A percentile compares a stretch with the other conserved stretches of the same genome.
Conservation (phyloP, 495 filamentous ascomycete species). For the Neurospora africana region DNA sequence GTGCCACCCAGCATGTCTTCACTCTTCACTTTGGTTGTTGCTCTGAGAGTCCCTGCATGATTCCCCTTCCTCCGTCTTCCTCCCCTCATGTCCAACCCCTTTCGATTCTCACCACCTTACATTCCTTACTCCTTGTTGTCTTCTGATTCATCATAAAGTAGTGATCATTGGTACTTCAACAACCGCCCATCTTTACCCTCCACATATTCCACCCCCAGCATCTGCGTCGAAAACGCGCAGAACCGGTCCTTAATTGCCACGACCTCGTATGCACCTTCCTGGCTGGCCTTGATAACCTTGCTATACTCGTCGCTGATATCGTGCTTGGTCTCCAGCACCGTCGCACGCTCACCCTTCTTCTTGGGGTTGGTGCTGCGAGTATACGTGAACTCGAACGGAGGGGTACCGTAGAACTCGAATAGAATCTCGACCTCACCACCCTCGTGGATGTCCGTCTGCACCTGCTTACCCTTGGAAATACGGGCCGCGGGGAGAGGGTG, state of each 20-base stretch:
- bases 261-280: slow-evolving; percentile 96
- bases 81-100: background rate
- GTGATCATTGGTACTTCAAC: background rate
- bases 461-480: slow-evolving; percentile 68
- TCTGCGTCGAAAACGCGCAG: slow-evolving; percentile 70
- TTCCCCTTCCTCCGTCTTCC: background rate
- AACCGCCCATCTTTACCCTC: slow-evolving; percentile 34
- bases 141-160: background rate
- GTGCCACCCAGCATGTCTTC: background rate
- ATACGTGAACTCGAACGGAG: slow-evolving; percentile 96
- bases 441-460: slow-evolving; percentile 87
- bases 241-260: slow-evolving; percentile 86
- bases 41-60: background rate
- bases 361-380: slow-evolving; percentile 75
- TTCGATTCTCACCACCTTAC: background rate
- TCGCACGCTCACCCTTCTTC: slow-evolving; percentile 65
- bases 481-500: slow-evolving; percentile 85
- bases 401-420: slow-evolving; percentile 89
- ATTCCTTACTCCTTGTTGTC: background rate
- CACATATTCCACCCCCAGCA: slow-evolving; percentile 11
- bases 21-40: background rate
- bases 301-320: slow-evolving; percentile 70
- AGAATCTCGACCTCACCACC: slow-evolving; percentile 84
- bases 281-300: slow-evolving; percentile 69
- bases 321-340: slow-evolving; percentile 80